Conservation (phyloP, 140 eudicot species). For the Ambrosia hybrid region DNA sequence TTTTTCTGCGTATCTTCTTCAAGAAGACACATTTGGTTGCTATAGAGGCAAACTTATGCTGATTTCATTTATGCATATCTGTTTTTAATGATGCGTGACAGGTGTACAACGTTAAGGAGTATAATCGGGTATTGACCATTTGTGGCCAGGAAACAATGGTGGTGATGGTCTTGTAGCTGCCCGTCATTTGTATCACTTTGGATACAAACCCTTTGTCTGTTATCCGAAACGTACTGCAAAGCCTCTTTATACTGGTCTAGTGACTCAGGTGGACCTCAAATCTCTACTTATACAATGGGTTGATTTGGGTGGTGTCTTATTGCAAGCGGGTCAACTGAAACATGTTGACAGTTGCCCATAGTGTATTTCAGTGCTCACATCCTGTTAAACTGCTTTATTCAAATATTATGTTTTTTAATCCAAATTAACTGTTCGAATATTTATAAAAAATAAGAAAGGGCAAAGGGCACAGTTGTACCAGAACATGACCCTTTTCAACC, state of each 20-base stretch:
- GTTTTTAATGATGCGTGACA: constrained; percentile 28
- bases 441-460: neutral
- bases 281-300: constrained; percentile 9
- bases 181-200: constrained; percentile 95
- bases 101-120: constrained; percentile 73
- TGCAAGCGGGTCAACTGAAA: neutral
- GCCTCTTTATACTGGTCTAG: constrained; percentile 83
- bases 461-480: neutral
- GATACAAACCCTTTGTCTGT: constrained; percentile 77
- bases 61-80: constrained; percentile 12
- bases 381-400: neutral
- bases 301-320: neutral
- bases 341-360: neutral
- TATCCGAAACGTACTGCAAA: constrained; percentile 91
- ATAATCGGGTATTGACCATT: constrained; percentile 73
- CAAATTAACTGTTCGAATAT: neutral
- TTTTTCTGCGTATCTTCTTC: neutral
- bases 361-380: neutral
- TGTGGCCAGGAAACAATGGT: constrained; percentile 98
- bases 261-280: constrained; percentile 74
- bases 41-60: constrained; percentile 6
- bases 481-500: no score
- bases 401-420: neutral
- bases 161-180: constrained; percentile 99
- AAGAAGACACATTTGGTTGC: constrained; percentile 1